Base-by-base conservation (phyloP, 805 yeast species). In the Brettanomyces custersianus region DNA sequence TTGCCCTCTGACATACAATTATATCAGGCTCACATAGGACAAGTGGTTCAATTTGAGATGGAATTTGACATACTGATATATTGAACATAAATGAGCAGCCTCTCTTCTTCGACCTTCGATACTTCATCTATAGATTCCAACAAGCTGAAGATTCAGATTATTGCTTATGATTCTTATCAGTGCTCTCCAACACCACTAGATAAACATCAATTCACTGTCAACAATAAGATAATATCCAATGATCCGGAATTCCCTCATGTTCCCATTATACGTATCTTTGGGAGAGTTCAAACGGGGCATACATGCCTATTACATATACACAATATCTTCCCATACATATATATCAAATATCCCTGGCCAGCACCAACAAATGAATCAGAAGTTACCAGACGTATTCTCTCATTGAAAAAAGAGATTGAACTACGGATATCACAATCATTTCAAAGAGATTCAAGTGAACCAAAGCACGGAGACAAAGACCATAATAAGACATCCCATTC, bases 281-380 rank as follows among this genome's bases (percentile, higher is more conserved):
- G 96, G 0, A 66, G 74, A 10, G 43, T 80, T 1, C 66, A 72
- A 1, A 65, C 77, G 0, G 83, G 86, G 0, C 75, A 73, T 44
- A 71, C 73, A 20, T 66, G 68, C 9, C 45, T 72, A 11, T 70
- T 81, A 1, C 96, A 92, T 54, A 61, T 92, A 8, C 97, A 88
- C 59, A 88, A 90, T 27, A 72, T 73, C 15, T 84, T 68, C 44
- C 98, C 97, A 0, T 92, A 90, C 50, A 45, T 90, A 2, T 87
- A 70, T 50, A 63, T 88, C 2, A 74, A 72, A 24, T 79, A 79
- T 48, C 63, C 62, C 29, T 80, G 77, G 1, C 50, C 56, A 1
- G 36, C 39, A 5, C 29, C 39, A 34, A 39, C 41, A 15, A 36
- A 40, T 9, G 41, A 58, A 4, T 38, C 43, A 4, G 46, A 43